Evolutionary conservation across 2,329 filamentous ascomycete species (phyloP), one percentile per base, ranked within the genome.

Genomic region (Coleophoma eucalyptorum): DNA sequence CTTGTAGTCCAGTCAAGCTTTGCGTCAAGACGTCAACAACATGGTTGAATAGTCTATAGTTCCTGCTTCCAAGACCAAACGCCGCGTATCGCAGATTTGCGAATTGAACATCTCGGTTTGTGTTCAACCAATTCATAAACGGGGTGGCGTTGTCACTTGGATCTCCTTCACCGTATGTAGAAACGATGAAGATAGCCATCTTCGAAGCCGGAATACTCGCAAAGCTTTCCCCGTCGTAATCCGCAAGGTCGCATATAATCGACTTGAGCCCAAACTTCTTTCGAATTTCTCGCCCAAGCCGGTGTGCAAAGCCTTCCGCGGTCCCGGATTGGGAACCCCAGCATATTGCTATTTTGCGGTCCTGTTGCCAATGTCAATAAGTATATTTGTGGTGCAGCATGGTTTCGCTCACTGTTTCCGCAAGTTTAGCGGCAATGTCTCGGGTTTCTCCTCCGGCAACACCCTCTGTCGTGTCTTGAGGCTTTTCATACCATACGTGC

Each of bases 401-500:
- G 7, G 7, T 38, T 11, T 10, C 6, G 13, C 54, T 43, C 43
- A 58, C 58, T 21, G 7, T 51, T 26, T 58, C 35, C 31, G 56
- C 50, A 8, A 69, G 53, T 46, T 63, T 67, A 44, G 60, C 50
- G 0, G 71, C 70, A 51, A 80, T 72, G 53, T 79, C 70, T 41
- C 74, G 68, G 0, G 74, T 76, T 34, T 67, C 65, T 48, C 66
- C 66, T 13, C 48, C 72, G 34, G 11, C 41, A 5, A 41, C 50
- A 12, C 26, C 20, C 15, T 10, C 26, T n/a, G 46, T 43, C 11
- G 18, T 48, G 38, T 33, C 55, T 53, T 77, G 77, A 15, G 77
- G 77, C 35, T 69, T 68, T 55, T 79, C 72, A 46, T 72, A 81
- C 59, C 68, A 74, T 20, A 78, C 63, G 55, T 77, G 65, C 35